A percentile compares a stretch with the other conserved stretches of the same genome.
Conservation (phyloP, 2,329 filamentous ascomycete species). For the Geosmithia flava region DNA sequence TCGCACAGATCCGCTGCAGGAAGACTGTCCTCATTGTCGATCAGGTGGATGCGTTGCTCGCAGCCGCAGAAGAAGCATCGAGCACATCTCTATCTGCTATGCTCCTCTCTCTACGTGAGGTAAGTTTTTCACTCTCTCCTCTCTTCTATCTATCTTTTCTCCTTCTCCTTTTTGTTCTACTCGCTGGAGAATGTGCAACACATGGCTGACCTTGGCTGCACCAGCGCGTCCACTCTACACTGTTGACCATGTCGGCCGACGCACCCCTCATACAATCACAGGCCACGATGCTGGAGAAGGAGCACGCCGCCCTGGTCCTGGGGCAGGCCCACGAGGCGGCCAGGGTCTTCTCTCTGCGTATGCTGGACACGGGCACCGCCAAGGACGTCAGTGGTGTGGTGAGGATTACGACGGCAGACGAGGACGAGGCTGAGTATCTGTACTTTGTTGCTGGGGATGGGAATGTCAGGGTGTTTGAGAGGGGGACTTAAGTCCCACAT, state of each 20-base stretch:
- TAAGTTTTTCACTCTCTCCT: slow-evolving; percentile 22
- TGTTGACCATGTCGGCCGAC: slow-evolving; percentile 63
- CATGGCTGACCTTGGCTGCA: neutral
- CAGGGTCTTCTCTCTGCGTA: slow-evolving; percentile 58
- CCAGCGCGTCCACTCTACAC: slow-evolving; percentile 49
- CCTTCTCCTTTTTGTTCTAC: no score
- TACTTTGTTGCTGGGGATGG: slow-evolving; percentile 76
- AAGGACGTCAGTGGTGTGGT: slow-evolving; percentile 84
- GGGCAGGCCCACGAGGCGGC: slow-evolving; percentile 63
- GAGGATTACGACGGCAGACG: slow-evolving; percentile 42
- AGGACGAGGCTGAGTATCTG: slow-evolving; percentile 47
- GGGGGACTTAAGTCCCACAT: slow-evolving; percentile 35
- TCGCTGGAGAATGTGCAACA: no score
- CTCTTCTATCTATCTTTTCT: neutral
- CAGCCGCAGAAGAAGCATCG: slow-evolving; percentile 34
- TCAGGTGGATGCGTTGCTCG: slow-evolving; percentile 52
- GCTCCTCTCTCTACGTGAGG: slow-evolving; percentile 50
- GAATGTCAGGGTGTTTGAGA: slow-evolving; percentile 70
- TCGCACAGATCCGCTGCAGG: slow-evolving; percentile 18
- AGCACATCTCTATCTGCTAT: slow-evolving; percentile 38
- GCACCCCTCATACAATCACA: slow-evolving; percentile 52
- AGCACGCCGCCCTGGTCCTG: slow-evolving; percentile 59
- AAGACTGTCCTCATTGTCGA: slow-evolving; percentile 51
- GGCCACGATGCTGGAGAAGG: slow-evolving; percentile 53
- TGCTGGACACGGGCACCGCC: slow-evolving; percentile 78